A percentile compares a stretch with the other conserved stretches of the same genome.
phyloP scores from a whole-genome alignment of 345 rosid genomes.

The Chamaenerion angustifolium region DNA sequence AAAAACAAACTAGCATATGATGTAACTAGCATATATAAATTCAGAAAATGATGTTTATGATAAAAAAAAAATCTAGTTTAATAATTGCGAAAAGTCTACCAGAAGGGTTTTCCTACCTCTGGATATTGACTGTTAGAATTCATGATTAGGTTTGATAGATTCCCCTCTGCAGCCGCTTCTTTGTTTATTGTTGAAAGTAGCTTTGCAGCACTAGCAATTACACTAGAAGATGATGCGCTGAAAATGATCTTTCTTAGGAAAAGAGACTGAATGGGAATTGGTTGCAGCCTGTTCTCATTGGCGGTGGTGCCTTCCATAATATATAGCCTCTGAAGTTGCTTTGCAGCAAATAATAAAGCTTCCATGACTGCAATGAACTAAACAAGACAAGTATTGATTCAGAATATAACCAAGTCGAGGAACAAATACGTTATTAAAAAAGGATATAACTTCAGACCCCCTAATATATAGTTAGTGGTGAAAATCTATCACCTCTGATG shows the following conservation, averaged over 20 bases:
- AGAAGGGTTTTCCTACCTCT: slow-evolving; percentile 30
- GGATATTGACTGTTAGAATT: slow-evolving; percentile 46
- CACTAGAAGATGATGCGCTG: slow-evolving; percentile 52
- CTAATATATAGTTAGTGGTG: not conserved
- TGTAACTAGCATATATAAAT: no score
- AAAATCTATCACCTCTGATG: slow-evolving; percentile 56
- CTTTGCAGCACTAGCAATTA: slow-evolving; percentile 53
- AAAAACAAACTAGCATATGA: no score
- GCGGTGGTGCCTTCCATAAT: slow-evolving; percentile 22
- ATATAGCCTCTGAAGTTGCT: slow-evolving; percentile 54
- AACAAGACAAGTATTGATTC: slow-evolving; percentile 21
- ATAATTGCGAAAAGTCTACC: no score
- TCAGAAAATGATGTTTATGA: no score
- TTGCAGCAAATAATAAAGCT: slow-evolving; percentile 60
- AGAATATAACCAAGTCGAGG: slow-evolving; percentile 13
- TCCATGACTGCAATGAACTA: slow-evolving; percentile 87
- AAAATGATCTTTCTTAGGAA: slow-evolving; percentile 53
- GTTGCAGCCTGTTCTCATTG: slow-evolving; percentile 8
- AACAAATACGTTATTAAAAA: slow-evolving; percentile 1
- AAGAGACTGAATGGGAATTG: slow-evolving; percentile 26
- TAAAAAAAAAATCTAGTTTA: no score
- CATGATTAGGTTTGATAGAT: slow-evolving; percentile 43
- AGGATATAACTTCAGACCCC: not conserved
- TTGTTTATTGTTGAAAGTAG: slow-evolving; percentile 52
- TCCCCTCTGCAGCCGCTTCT: slow-evolving; percentile 72